phyloP scores from a whole-genome alignment of 192 early-diverging fungal genomes.

The Gryganskiella cystojenkinii region DNA sequence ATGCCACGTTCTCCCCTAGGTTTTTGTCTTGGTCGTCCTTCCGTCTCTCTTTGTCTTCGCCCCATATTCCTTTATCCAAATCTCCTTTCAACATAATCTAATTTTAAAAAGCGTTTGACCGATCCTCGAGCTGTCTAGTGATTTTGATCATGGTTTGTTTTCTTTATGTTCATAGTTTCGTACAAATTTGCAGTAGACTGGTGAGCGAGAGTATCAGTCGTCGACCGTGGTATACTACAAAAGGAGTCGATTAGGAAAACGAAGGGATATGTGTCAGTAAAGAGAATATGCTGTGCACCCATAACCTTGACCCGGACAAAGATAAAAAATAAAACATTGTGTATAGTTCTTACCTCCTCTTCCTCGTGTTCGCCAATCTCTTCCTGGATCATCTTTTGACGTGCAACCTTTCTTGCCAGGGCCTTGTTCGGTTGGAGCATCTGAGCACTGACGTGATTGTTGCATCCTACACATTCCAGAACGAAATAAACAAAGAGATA shows the following conservation, averaged over 20 bases:
- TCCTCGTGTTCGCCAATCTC: conserved; percentile 24
- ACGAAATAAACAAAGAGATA: conserved; percentile 3
- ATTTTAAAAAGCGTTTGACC: no score
- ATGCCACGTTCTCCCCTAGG: no score
- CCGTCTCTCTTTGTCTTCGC: no score
- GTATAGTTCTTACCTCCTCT: conserved; percentile 35
- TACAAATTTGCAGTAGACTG: no score
- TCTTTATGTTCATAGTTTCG: no score
- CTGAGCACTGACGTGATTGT: conserved; percentile 21
- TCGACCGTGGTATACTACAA: conserved; percentile 44
- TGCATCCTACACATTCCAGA: conserved; percentile 48
- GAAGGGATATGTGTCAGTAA: background rate
- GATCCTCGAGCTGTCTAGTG: no score
- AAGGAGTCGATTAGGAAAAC: background rate
- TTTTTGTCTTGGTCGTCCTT: no score
- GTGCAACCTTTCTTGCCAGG: conserved; percentile 59
- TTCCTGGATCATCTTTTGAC: conserved; percentile 42
- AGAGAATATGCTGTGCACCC: no score
- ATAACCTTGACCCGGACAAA: background rate
- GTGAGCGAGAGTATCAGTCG: no score
- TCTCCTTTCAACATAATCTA: no score
- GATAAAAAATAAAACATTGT: background rate
- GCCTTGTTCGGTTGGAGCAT: conserved; percentile 57
- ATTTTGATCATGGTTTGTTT: background rate
- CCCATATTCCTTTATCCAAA: no score